A percentile compares a stretch with the other conserved stretches of the same genome.
Evolutionary conservation across 768 basidiomycete genomes (phyloP).

Genomic region (Mycena albidolilacea): DNA sequence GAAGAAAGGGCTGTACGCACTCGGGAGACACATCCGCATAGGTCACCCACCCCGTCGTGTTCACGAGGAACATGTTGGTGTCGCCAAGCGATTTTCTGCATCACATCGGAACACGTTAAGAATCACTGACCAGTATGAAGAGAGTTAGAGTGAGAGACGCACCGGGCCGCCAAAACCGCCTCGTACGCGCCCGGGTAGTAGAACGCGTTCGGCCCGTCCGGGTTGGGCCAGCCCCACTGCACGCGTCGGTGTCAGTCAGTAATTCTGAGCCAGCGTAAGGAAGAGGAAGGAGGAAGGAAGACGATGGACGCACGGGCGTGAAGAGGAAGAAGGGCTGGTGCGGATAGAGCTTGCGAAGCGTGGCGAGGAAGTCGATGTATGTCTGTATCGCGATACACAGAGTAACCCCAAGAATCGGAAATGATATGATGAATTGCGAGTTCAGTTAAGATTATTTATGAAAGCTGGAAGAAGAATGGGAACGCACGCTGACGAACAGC

Average conservation of each 20-base stretch:
- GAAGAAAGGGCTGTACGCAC: slow-evolving; percentile 39
- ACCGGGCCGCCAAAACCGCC: slow-evolving; percentile 58
- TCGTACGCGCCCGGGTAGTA: slow-evolving; percentile 65
- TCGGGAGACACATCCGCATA: slow-evolving; percentile 65
- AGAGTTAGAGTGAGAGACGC: slow-evolving; percentile 1
- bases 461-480: background rate
- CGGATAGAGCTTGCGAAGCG: slow-evolving; percentile 59
- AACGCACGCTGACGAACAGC: slow-evolving; percentile 57
- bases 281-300: background rate
- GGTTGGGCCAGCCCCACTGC: slow-evolving; percentile 70
- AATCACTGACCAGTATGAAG: too few relatives aligned
- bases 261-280: too few relatives aligned
- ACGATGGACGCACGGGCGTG: slow-evolving; percentile 57
- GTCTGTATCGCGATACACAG: slow-evolving; percentile 48
- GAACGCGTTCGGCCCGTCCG: slow-evolving; percentile 59
- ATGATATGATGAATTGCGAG: too few relatives aligned
- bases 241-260: background rate
- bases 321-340: slow-evolving; percentile 66
- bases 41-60: slow-evolving; percentile 70
- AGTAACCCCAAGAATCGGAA: too few relatives aligned
- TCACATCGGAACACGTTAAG: too few relatives aligned
- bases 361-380: slow-evolving; percentile 61
- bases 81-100: slow-evolving; percentile 59
- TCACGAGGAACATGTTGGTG: slow-evolving; percentile 64
- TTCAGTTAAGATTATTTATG: too few relatives aligned